Evolutionary conservation across 805 yeast species (phyloP).

Genomic region (Pichia membranifaciens): DNA sequence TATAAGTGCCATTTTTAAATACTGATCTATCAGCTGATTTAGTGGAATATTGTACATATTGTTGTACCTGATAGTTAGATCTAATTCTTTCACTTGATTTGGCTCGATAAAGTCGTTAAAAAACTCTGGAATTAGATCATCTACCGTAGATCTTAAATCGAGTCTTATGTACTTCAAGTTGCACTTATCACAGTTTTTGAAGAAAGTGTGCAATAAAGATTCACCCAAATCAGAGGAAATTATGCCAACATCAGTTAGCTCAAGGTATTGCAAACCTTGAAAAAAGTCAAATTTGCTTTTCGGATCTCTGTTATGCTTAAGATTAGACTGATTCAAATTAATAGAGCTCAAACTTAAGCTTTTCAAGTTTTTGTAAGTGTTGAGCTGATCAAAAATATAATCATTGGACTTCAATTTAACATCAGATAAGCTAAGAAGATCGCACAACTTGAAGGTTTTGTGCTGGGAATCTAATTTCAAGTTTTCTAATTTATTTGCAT

Average conservation of each 20-base stretch:
- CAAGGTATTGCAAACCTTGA: conserved; percentile 15
- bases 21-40: conserved; percentile 15
- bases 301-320: background rate
- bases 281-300: conserved; percentile 2
- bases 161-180: conserved; percentile 14
- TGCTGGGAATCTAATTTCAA: conserved; percentile 4
- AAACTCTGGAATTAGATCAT: conserved; percentile 19
- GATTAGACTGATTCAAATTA: conserved; percentile 4
- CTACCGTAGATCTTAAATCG: conserved; percentile 20
- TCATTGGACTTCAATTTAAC: conserved; percentile 1
- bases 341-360: conserved; percentile 13
- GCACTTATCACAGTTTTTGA: conserved; percentile 1
- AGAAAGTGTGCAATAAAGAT: conserved; percentile 16
- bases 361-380: conserved; percentile 4
- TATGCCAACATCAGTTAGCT: conserved; percentile 15
- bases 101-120: conserved; percentile 10
- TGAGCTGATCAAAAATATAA: background rate
- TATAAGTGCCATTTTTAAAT: conserved; percentile 10
- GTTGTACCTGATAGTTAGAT: conserved; percentile 21
- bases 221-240: conserved; percentile 7
- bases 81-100: conserved; percentile 22
- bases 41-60: conserved; percentile 15
- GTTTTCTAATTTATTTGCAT: background rate
- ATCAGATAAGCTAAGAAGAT: conserved; percentile 2
- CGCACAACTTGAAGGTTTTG: conserved; percentile 8